phyloP scores from a whole-genome alignment of 345 rosid species.

The Sapria himalayana region DNA sequence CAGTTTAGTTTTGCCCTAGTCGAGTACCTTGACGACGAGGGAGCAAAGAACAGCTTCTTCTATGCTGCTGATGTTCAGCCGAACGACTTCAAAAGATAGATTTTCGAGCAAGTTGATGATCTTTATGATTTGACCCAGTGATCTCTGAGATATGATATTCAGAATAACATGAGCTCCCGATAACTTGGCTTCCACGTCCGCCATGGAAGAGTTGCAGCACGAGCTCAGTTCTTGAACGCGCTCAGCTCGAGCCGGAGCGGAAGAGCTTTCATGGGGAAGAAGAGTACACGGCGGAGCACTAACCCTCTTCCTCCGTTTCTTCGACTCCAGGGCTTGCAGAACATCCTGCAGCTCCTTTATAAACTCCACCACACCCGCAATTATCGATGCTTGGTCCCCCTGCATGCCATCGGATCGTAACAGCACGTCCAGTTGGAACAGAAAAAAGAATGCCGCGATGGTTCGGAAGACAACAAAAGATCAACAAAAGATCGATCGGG shows the following conservation, averaged over 20 bases:
- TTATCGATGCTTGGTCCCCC: constrained; percentile 96
- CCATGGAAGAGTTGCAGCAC: constrained; percentile 61
- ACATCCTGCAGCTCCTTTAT: constrained; percentile 80
- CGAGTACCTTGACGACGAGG: constrained; percentile 66
- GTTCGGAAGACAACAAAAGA: too few relatives aligned
- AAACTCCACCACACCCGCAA: constrained; percentile 81
- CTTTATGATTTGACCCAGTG: constrained; percentile 46
- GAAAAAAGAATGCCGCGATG: too few relatives aligned
- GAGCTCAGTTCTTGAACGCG: constrained; percentile 31
- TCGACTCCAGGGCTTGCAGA: constrained; percentile 58
- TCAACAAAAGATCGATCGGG: too few relatives aligned
- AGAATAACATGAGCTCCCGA: constrained; percentile 61
- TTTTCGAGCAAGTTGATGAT: constrained; percentile 55
- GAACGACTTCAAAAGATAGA: constrained; percentile 60
- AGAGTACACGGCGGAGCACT: too few relatives aligned
- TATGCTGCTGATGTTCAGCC: constrained; percentile 73
- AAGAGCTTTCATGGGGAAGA: too few relatives aligned
- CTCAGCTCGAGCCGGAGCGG: too few relatives aligned
- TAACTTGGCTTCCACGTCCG: constrained; percentile 83
- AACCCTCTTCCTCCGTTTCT: constrained; percentile 60
- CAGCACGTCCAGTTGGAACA: too few relatives aligned
- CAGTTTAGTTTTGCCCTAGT: too few relatives aligned
- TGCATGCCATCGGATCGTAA: too few relatives aligned
- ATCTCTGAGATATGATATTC: constrained; percentile 34
- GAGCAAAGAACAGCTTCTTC: constrained; percentile 81